Conservation (phyloP, 768 basidiomycete species). For the Hemileccinum impolitum region DNA sequence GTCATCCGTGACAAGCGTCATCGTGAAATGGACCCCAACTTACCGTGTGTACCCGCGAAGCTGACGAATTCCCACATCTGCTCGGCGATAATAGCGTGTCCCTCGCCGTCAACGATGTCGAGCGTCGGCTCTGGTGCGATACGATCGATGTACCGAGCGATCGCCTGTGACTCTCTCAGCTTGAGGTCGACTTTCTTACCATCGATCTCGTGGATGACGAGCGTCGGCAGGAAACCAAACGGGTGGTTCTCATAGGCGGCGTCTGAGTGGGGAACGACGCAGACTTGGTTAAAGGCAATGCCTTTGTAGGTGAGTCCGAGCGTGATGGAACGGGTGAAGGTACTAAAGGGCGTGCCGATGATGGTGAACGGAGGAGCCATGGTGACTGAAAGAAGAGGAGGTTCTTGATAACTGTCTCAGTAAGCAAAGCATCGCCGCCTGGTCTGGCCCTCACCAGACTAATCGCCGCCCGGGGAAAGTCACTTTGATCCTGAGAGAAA, state of each 20-base stretch:
- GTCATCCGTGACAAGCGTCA: not conserved
- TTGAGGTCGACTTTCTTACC: constrained; percentile 22
- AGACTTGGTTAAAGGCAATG: constrained; percentile 25
- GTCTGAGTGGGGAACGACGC: constrained; percentile 27
- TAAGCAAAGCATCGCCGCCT: too few relatives aligned
- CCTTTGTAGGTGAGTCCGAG: constrained; percentile 29
- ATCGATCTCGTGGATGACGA: constrained; percentile 27
- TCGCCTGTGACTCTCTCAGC: constrained; percentile 28
- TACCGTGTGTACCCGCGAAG: constrained; percentile 25
- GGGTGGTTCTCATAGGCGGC: constrained; percentile 27
- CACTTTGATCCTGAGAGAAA: too few relatives aligned
- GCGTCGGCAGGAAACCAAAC: constrained; percentile 32
- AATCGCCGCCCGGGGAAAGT: too few relatives aligned
- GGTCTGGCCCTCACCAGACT: too few relatives aligned
- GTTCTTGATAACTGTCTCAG: too few relatives aligned
- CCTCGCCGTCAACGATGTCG: constrained; percentile 18
- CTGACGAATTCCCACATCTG: constrained; percentile 35
- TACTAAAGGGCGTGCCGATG: constrained; percentile 33
- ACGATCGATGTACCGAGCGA: constrained; percentile 29
- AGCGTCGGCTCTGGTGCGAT: constrained; percentile 28
- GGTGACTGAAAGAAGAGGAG: not conserved
- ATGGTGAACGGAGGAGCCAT: constrained; percentile 27
- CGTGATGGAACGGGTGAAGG: constrained; percentile 31
- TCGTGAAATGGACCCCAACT: not conserved
- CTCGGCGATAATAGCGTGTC: constrained; percentile 20